A percentile compares a stretch with the other conserved stretches of the same genome.
phyloP scores from a whole-genome alignment of 140 eudicot species.

The Ambrosia hybrid region DNA sequence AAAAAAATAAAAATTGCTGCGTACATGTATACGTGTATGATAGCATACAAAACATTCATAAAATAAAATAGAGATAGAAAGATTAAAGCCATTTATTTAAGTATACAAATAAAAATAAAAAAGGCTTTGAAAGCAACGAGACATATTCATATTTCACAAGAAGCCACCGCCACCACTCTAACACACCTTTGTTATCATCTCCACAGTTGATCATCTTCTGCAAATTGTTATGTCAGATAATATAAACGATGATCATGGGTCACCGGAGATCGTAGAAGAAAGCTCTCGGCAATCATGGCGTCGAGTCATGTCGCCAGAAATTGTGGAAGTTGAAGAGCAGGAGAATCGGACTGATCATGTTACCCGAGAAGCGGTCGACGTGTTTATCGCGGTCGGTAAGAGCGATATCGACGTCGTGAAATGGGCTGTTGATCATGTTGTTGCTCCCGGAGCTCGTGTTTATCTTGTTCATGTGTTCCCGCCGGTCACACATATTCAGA shows the following conservation, averaged over 20 bases:
- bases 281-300: slow-evolving; percentile 23
- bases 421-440: slow-evolving; percentile 80
- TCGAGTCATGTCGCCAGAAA: slow-evolving; percentile 61
- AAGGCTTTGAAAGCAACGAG: slow-evolving; percentile 56
- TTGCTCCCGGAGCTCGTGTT: slow-evolving; percentile 60
- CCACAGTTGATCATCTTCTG: slow-evolving; percentile 13
- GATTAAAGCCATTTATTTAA: slow-evolving; percentile 20
- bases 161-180: slow-evolving; percentile 48
- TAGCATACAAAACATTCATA: neutral
- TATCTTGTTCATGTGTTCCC: slow-evolving; percentile 80
- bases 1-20: neutral
- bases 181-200: slow-evolving; percentile 42
- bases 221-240: slow-evolving; percentile 31
- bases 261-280: slow-evolving; percentile 30
- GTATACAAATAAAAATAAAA: slow-evolving; percentile 11
- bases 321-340: slow-evolving; percentile 70
- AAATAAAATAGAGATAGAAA: neutral
- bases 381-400: slow-evolving; percentile 88
- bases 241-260: slow-evolving; percentile 17
- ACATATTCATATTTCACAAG: slow-evolving; percentile 38
- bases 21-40: slow-evolving; percentile 10
- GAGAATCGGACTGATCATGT: slow-evolving; percentile 22
- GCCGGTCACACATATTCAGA: slow-evolving; percentile 58
- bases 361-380: slow-evolving; percentile 47
- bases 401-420: slow-evolving; percentile 67